Evolutionary conservation across 2,329 filamentous ascomycete genomes (phyloP).

Genomic region (Periconia macrospinosa): DNA sequence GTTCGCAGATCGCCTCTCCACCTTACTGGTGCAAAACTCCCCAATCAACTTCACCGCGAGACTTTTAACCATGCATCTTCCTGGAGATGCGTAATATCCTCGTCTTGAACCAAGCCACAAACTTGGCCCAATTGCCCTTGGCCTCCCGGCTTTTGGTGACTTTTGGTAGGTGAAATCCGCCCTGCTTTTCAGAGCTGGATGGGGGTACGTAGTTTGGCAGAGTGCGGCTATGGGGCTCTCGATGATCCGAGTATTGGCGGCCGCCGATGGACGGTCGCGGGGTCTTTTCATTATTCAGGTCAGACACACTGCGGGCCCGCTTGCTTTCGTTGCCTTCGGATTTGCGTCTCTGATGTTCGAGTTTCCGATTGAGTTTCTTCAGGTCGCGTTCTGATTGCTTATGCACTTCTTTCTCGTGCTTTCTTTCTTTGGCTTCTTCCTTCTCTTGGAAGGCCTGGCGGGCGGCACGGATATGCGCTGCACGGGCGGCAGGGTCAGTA

Average conservation of each 20-base stretch:
- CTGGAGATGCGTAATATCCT: slow-evolving; percentile 54
- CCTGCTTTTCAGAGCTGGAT: slow-evolving; percentile 34
- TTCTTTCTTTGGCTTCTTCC: slow-evolving; percentile 59
- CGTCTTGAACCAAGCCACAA: slow-evolving; percentile 60
- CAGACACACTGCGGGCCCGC: slow-evolving; percentile 34
- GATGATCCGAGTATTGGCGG: slow-evolving; percentile 42
- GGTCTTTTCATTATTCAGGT: slow-evolving; percentile 31
- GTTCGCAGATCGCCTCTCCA: not conserved
- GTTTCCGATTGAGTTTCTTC: slow-evolving; percentile 48
- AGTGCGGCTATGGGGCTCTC: slow-evolving; percentile 37
- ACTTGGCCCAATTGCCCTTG: slow-evolving; percentile 55
- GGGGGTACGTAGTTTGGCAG: slow-evolving; percentile 37
- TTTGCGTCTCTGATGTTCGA: slow-evolving; percentile 45
- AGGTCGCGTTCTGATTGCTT: slow-evolving; percentile 50
- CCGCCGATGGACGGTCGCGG: slow-evolving; percentile 36
- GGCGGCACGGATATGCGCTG: slow-evolving; percentile 59
- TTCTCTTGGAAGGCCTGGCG: slow-evolving; percentile 62
- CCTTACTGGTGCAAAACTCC: not conserved
- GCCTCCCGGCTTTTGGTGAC: slow-evolving; percentile 39
- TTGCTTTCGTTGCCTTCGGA: slow-evolving; percentile 40
- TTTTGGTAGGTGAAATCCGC: slow-evolving; percentile 19
- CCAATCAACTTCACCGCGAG: not conserved
- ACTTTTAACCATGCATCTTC: slow-evolving; percentile 12
- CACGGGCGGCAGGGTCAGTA: slow-evolving; percentile 56
- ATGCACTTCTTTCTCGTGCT: slow-evolving; percentile 55